Base-by-base conservation (phyloP, 208 protist species). In the Angomonas deanei region DNA sequence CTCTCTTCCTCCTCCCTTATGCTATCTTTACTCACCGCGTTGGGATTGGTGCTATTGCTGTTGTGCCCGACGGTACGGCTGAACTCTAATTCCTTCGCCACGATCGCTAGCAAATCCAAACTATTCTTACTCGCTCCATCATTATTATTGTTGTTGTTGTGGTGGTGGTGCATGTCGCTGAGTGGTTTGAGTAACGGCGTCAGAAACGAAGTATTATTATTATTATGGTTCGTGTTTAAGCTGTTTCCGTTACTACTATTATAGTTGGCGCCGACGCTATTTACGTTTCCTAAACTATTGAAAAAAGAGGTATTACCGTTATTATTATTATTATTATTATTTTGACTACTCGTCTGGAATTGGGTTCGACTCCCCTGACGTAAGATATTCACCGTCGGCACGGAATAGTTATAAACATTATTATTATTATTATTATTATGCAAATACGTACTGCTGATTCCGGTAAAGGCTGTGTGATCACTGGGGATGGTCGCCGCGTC, bases 1-100 rank as follows among this genome's bases (percentile, higher is more conserved):
- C n/a, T n/a, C n/a, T n/a, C n/a, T n/a, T n/a, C n/a, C n/a, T n/a
- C n/a, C n/a, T n/a, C n/a, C n/a, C n/a, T n/a, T n/a, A n/a, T n/a
- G n/a, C n/a, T n/a, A n/a, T n/a, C n/a, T n/a, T n/a, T n/a, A n/a
- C n/a, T n/a, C n/a, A n/a, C n/a, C n/a, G n/a, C n/a, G n/a, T 8
- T 15, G 10, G 50, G 30, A 23, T 36, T 53, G 61, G 47, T 38
- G 60, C 33, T 68, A 32, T 0, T 64, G 61, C 26, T 68, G 61
- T 31, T 67, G 57, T 57, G 48, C 47, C 8, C 63, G 64, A 27
- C 31, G 70, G 30, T 39, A 59, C 17, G 11, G 58, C 27, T 68
- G 62, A 28, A 8, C 23, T 10, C 2, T 19, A n/a, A n/a, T n/a
- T 33, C 42, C 57, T 62, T 26, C 13, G 3, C 5, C 27, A 28